Evolutionary conservation across 2,329 filamentous ascomycete species (phyloP).

Genomic region (Scolecobasidium constrictum): DNA sequence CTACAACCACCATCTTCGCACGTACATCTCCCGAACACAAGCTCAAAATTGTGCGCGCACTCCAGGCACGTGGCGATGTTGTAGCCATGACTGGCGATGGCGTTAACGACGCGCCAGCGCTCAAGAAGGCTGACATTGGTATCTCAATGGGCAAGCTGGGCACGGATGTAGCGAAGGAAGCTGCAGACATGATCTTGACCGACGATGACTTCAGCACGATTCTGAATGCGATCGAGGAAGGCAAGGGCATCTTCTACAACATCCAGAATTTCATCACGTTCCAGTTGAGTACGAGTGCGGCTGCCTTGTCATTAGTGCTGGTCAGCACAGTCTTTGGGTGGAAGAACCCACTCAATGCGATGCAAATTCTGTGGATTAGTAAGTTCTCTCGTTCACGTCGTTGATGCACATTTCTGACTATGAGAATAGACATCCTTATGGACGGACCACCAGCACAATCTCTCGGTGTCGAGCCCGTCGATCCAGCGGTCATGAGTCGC

Average conservation of each 20-base stretch:
- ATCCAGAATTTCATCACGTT: constrained; percentile 99
- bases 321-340: constrained; percentile 87
- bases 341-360: constrained; percentile 91
- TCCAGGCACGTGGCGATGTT: constrained; percentile 88
- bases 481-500: constrained; percentile 85
- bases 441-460: constrained; percentile 96
- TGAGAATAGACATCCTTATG: constrained; percentile 86
- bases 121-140: constrained; percentile 96
- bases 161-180: constrained; percentile 94
- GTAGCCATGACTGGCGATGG: constrained; percentile 99
- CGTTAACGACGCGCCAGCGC: constrained; percentile 90
- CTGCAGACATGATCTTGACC: constrained; percentile 85
- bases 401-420: neutral
- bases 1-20: constrained; percentile 86
- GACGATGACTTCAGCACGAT: constrained; percentile 89
- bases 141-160: constrained; percentile 94
- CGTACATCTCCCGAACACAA: constrained; percentile 96
- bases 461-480: constrained; percentile 87
- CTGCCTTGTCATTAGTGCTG: constrained; percentile 81
- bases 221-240: constrained; percentile 90
- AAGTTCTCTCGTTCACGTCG: constrained; percentile 31
- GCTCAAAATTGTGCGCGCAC: constrained; percentile 85
- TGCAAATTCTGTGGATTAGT: constrained; percentile 99
- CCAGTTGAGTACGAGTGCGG: constrained; percentile 93
- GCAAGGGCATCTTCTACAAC: constrained; percentile 98